Conservation (phyloP, 140 eudicot species). For the Stevia rebaudiana region DNA sequence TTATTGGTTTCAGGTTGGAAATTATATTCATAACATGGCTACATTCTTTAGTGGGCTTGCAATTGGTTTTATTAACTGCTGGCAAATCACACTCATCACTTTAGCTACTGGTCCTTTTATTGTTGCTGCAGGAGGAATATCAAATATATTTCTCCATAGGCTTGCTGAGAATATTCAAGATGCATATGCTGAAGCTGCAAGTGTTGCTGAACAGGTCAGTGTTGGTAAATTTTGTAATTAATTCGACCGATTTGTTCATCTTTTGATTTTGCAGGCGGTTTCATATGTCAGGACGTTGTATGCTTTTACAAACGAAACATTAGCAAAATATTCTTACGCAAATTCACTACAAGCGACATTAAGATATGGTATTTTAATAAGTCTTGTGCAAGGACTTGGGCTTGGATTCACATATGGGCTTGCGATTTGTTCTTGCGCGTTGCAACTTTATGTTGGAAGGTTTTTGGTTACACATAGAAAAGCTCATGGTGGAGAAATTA, state of each 20-base stretch:
- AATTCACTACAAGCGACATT: conserved; percentile 90
- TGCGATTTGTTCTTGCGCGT: conserved; percentile 97
- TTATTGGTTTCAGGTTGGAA: conserved; percentile 70
- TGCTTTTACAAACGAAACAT: conserved; percentile 85
- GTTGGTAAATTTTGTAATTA: no score
- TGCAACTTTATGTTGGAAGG: conserved; percentile 96
- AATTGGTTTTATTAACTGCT: conserved; percentile 88
- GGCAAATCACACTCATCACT: conserved; percentile 94
- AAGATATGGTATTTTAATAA: conserved; percentile 88
- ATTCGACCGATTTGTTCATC: neutral
- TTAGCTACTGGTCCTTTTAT: conserved; percentile 94
- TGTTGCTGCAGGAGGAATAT: conserved; percentile 99
- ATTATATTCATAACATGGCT: conserved; percentile 98
- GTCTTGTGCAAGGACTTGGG: conserved; percentile 99
- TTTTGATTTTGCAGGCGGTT: conserved; percentile 58
- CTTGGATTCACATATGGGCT: conserved; percentile 99
- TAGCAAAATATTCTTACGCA: conserved; percentile 95
- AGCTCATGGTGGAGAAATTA: conserved; percentile 91
- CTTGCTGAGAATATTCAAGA: conserved; percentile 99
- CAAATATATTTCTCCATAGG: conserved; percentile 92
- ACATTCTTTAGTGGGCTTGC: conserved; percentile 95
- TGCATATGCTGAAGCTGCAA: conserved; percentile 99
- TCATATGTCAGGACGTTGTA: conserved; percentile 80
- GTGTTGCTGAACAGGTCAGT: conserved; percentile 98
- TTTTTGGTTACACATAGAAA: conserved; percentile 66